These are phyloP conservation scores for Mentha longifolia DNA, from an alignment of 257 asterid genomes.

Conservation along the genomic window DNA sequence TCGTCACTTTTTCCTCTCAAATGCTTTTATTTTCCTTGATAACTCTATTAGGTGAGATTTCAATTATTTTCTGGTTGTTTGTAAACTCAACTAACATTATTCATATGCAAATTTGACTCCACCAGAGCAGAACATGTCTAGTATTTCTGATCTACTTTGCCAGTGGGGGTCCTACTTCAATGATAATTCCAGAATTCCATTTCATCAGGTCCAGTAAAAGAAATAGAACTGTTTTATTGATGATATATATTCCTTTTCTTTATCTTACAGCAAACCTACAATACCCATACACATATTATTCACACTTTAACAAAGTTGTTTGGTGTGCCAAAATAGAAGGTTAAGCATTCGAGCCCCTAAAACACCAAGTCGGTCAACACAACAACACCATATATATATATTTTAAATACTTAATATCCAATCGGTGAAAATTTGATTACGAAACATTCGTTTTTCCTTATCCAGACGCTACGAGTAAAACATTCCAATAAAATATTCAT, in stretches of 20 bases:
- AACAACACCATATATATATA: neutral
- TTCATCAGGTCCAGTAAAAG: neutral
- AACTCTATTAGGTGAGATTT: neutral
- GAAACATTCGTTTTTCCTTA: neutral
- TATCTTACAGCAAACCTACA: neutral
- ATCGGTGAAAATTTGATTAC: neutral
- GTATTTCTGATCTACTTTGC: neutral
- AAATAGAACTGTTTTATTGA: neutral
- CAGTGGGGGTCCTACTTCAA: too few relatives aligned
- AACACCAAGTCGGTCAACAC: neutral
- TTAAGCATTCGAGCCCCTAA: constrained; percentile 2
- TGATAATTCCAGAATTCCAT: neutral
- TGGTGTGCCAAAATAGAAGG: neutral
- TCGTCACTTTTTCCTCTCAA: neutral
- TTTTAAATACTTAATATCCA: neutral
- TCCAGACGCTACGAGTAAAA: neutral
- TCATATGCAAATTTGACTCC: constrained; percentile 2
- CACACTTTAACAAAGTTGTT: constrained; percentile 6
- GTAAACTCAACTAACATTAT: neutral
- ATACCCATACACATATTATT: neutral
- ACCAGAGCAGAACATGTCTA: neutral
- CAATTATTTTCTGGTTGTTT: neutral
- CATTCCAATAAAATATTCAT: constrained; percentile 13
- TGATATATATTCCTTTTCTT: neutral
- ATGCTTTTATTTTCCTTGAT: neutral